Conservation (phyloP, 179 eudicot species). For the Silene noctiflora region DNA sequence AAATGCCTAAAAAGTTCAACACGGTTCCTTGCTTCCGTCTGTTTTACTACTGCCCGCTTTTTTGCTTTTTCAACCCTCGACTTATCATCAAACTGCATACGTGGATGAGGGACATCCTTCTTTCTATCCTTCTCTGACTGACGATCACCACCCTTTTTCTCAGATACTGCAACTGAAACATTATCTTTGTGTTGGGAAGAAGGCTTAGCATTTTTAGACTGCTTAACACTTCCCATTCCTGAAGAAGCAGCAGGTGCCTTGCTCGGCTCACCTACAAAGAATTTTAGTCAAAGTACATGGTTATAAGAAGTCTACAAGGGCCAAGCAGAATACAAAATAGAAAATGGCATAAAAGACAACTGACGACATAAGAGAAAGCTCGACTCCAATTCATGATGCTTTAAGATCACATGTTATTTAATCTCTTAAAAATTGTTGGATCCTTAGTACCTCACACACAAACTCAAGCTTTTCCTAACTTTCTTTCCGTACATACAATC, state of each 20-base stretch:
- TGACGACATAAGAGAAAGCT: no score
- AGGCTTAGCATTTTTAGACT: constrained; percentile 51
- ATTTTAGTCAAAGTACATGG: constrained; percentile 3
- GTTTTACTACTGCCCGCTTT: constrained; percentile 88
- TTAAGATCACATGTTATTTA: neutral
- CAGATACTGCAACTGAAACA: constrained; percentile 60
- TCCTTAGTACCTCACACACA: no score
- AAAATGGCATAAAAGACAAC: neutral
- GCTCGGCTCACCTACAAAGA: constrained; percentile 52
- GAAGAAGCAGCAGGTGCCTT: constrained; percentile 48
- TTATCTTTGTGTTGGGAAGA: constrained; percentile 55
- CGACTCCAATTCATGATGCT: neutral
- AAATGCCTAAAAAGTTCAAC: constrained; percentile 97
- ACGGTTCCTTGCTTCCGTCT: constrained; percentile 88
- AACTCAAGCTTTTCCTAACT: no score
- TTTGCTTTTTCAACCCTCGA: constrained; percentile 94
- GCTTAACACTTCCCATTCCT: constrained; percentile 48
- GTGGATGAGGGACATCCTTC: constrained; percentile 97
- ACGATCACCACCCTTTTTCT: constrained; percentile 79
- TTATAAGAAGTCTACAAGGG: neutral
- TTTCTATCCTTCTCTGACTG: constrained; percentile 83
- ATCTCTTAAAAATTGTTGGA: no score
- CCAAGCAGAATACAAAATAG: constrained; percentile 16
- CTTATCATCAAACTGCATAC: constrained; percentile 97
- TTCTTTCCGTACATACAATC: no score